Conservation (phyloP, 2,329 filamentous ascomycete genomes). For the Sarocladium kiliense region DNA sequence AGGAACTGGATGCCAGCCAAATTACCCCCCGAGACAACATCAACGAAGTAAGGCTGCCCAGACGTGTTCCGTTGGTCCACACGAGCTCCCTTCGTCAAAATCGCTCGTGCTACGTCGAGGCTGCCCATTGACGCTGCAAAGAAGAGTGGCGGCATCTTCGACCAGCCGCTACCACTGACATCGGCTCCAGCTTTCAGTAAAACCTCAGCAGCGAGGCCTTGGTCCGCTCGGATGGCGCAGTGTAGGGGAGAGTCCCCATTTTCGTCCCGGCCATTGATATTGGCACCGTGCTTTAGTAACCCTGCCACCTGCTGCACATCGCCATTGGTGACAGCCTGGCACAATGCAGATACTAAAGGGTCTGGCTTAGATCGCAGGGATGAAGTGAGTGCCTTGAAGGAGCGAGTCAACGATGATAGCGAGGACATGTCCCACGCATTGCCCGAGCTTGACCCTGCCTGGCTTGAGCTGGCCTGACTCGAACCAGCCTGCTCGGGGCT, state of each 20-base stretch:
- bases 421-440: background rate
- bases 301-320: constrained; percentile 27
- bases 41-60: constrained; percentile 25
- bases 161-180: constrained; percentile 16
- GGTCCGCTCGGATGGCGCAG: constrained; percentile 27
- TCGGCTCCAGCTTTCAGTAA: constrained; percentile 28
- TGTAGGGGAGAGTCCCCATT: constrained; percentile 28
- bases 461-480: constrained; percentile 1
- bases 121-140: constrained; percentile 25
- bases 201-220: constrained; percentile 24
- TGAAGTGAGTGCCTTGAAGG: constrained; percentile 30
- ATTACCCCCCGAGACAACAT: constrained; percentile 20
- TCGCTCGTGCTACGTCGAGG: constrained; percentile 19
- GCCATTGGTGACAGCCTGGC: constrained; percentile 26
- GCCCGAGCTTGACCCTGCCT: background rate
- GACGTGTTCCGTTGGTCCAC: constrained; percentile 23
- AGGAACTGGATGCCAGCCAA: constrained; percentile 23
- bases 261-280: constrained; percentile 30
- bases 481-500: constrained; percentile 12
- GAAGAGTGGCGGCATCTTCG: constrained; percentile 26
- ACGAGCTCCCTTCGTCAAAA: constrained; percentile 24
- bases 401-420: constrained; percentile 25
- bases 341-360: constrained; percentile 30
- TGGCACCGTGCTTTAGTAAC: constrained; percentile 28
- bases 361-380: constrained; percentile 28